A percentile compares a stretch with the other conserved stretches of the same genome.
Conservation (phyloP, 2,329 filamentous ascomycete genomes). For the Bipolaris gigantea region DNA sequence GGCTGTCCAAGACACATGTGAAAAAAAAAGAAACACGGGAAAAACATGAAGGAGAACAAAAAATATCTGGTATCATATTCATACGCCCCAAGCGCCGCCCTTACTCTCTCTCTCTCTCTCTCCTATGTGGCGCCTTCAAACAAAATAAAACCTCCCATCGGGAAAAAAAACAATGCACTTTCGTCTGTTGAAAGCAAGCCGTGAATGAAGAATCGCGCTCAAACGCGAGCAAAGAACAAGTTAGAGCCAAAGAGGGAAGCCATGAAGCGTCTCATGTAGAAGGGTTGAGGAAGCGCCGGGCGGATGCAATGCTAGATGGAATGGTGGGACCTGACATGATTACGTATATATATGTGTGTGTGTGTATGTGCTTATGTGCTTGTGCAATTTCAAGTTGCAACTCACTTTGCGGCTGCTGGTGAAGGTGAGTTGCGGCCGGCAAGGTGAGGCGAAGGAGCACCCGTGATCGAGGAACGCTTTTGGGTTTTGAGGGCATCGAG, state of each 20-base stretch:
- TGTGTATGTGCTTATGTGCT: neutral
- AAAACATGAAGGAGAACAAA: neutral
- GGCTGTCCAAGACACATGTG: neutral
- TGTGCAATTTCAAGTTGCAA: neutral
- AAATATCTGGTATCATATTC: neutral
- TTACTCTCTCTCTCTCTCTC: too few species aligned
- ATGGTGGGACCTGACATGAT: neutral
- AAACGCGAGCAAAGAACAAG: neutral
- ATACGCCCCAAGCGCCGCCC: neutral
- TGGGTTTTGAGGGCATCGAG: constrained; percentile 46
- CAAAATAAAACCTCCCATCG: neutral
- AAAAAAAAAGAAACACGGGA: neutral
- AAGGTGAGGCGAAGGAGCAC: constrained; percentile 34
- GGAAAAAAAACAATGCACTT: neutral
- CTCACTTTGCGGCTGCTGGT: constrained; percentile 23
- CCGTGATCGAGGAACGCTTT: constrained; percentile 42
- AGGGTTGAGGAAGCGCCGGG: neutral
- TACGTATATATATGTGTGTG: neutral
- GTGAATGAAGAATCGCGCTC: neutral
- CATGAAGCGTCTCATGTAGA: neutral
- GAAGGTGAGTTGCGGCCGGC: constrained; percentile 39
- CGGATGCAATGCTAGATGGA: constrained; percentile 4
- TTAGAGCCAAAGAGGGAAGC: neutral
- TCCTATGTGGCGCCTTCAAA: neutral
- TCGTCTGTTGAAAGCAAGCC: neutral